Base-by-base conservation (phyloP, 148 eudicot species). In the Polygonum maritimum region DNA sequence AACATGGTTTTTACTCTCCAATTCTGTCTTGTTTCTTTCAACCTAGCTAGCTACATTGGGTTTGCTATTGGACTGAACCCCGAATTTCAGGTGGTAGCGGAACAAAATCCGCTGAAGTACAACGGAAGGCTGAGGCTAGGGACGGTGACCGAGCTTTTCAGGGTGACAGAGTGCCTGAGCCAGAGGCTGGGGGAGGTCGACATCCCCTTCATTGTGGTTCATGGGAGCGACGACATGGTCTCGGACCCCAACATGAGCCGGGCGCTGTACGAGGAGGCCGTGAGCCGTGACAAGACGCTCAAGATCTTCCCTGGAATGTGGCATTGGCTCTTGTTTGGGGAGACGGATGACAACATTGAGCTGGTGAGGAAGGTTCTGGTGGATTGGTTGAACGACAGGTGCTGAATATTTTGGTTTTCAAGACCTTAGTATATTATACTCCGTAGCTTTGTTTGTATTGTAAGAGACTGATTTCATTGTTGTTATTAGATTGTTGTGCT, bases 301-400 rank as follows among this genome's bases (percentile, higher is more conserved):
- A 90, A 82, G 86, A 88, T 92, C 44, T 92, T 88, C 45, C 91
- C 91, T 0, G 97, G 94, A 49, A 95, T 95, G 99, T 31, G 85
- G 84, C 99, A 95, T 86, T 92, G 97, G 21, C 77, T 95, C 86
- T 78, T 89, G 90, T 95, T 92, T 71, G 99, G 99, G 16, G 99
- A 95, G 81, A 85, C 92, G 18, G 98, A 95, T 82, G 98, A 89
- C 75, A 95, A 91, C 82, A 80, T 95, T n/a, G 97, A 77, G 60
- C 76, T 84, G 57, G 97, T 95, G 36, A 83, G 92, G 62, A 65
- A 60, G 12, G 97, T 92, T 80, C 85, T 95, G 0, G 73, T 92
- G 78, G 73, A 63, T 15, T 92, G 96, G 99, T 86, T 95, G 92
- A 84, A 78, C 77, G 85, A 86, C 10, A 83, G 90, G 69, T 90